Conservation (phyloP, 2,329 filamentous ascomycete genomes). For the Fusarium sp. region DNA sequence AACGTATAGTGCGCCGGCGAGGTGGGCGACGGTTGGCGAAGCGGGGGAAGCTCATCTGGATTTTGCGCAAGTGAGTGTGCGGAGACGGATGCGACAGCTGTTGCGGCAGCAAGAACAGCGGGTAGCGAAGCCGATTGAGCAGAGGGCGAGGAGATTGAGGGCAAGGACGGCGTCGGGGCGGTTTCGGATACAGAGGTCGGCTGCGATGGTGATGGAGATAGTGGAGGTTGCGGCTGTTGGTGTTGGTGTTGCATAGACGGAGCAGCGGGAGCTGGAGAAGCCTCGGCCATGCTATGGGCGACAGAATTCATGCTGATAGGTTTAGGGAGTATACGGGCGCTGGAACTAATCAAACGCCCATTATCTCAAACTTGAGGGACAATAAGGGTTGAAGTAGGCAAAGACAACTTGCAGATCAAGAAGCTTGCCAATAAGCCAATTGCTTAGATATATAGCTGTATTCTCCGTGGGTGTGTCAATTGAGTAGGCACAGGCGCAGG, state of each 20-base stretch:
- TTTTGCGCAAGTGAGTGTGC: slow-evolving; percentile 40
- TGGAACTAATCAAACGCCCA: slow-evolving; percentile 43
- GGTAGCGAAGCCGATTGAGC: slow-evolving; percentile 46
- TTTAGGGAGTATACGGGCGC: slow-evolving; percentile 23
- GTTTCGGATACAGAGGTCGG: slow-evolving; percentile 44
- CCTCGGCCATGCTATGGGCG: slow-evolving; percentile 54
- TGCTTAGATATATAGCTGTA: slow-evolving; percentile 13
- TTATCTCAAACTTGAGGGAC: slow-evolving; percentile 38
- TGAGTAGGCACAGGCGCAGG: slow-evolving; percentile 32
- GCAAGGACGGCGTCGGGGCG: slow-evolving; percentile 43
- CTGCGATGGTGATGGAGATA: slow-evolving; percentile 45
- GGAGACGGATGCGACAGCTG: slow-evolving; percentile 39
- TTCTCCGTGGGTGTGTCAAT: slow-evolving; percentile 20
- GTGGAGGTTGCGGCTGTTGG: slow-evolving; percentile 44
- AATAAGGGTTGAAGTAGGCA: slow-evolving; percentile 16
- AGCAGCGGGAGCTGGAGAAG: slow-evolving; percentile 36
- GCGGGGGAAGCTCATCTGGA: slow-evolving; percentile 46
- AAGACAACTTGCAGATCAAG: slow-evolving; percentile 23
- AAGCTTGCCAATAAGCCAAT: slow-evolving; percentile 21
- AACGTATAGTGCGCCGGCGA: slow-evolving; percentile 47
- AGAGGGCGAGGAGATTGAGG: slow-evolving; percentile 46
- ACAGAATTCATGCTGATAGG: slow-evolving; percentile 53
- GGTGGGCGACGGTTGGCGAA: slow-evolving; percentile 46
- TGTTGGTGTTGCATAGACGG: slow-evolving; percentile 39
- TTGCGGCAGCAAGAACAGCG: slow-evolving; percentile 40